Conservation (phyloP, 1,284 basidiomycete species). For the Prillingera fragicola region DNA sequence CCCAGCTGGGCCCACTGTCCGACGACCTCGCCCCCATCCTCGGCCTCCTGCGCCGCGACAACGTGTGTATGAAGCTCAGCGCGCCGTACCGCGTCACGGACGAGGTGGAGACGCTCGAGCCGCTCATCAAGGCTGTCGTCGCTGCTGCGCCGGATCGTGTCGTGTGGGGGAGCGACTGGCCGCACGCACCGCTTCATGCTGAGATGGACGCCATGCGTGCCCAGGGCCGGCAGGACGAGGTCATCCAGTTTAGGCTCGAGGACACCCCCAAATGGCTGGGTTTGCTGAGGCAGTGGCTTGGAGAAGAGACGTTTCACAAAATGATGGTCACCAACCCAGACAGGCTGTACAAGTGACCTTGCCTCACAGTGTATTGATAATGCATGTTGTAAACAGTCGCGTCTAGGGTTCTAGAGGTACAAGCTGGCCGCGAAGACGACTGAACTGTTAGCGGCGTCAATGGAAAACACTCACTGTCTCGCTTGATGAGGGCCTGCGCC, state of each 20-base stretch:
- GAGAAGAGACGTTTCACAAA: slow-evolving; percentile 3
- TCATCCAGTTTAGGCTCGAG: slow-evolving; percentile 1
- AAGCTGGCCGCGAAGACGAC: slow-evolving; percentile 80
- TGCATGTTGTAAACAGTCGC: too few relatives aligned
- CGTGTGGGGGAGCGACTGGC: slow-evolving; percentile 12
- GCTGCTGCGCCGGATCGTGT: not conserved
- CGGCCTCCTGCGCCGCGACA: not conserved
- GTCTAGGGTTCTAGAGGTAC: slow-evolving; percentile 60
- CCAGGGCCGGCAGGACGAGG: not conserved
- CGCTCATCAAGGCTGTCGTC: slow-evolving; percentile 2
- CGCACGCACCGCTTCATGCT: slow-evolving; percentile 1
- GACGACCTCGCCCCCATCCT: slow-evolving; percentile 1
- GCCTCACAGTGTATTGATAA: not conserved
- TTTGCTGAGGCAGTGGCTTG: slow-evolving; percentile 4
- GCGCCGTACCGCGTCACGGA: slow-evolving; percentile 10
- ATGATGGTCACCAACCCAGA: slow-evolving; percentile 7
- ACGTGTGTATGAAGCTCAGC: slow-evolving; percentile 6
- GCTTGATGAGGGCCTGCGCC: slow-evolving; percentile 83
- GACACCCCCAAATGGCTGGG: slow-evolving; percentile 4
- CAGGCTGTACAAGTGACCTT: slow-evolving; percentile 5
- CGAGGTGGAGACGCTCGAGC: slow-evolving; percentile 3
- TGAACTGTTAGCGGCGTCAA: slow-evolving; percentile 31
- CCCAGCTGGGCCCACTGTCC: not conserved
- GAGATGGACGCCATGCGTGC: slow-evolving; percentile 1
- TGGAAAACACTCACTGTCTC: slow-evolving; percentile 69